These are phyloP conservation scores for Eucalyptus urophylla DNA, from an alignment of 345 rosid genomes.

Conservation along the genomic window DNA sequence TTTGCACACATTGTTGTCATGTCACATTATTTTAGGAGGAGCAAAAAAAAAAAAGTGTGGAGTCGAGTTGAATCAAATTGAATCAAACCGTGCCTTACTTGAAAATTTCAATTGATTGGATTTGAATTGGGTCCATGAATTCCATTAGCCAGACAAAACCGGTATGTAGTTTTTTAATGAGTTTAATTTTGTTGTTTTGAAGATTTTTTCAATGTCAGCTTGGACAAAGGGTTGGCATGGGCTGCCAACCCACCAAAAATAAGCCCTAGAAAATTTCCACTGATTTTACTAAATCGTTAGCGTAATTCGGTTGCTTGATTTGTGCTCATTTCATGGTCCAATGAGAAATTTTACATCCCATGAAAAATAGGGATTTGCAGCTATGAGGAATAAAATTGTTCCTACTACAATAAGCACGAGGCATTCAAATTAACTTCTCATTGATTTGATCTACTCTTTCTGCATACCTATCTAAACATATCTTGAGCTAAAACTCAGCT, in stretches of 20 bases:
- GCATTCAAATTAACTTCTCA: background rate
- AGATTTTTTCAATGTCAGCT: background rate
- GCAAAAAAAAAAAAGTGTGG: background rate
- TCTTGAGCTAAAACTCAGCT: too few species aligned
- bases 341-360: background rate
- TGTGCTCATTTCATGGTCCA: background rate
- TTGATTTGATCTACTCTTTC: background rate
- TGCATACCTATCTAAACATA: background rate
- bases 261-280: background rate
- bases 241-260: background rate
- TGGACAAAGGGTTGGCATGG: background rate
- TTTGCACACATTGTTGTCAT: background rate
- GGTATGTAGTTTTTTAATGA: rapidly evolving
- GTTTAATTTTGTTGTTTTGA: rapidly evolving
- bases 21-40: background rate
- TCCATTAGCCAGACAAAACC: background rate
- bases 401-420: background rate
- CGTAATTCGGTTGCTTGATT: background rate
- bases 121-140: background rate
- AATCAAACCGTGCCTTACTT: background rate
- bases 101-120: background rate
- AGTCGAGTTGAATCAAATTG: background rate
- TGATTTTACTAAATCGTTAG: background rate
- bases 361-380: background rate
- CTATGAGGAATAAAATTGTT: background rate